A percentile compares a stretch with the other conserved stretches of the same genome.
Evolutionary conservation across 768 basidiomycete genomes (phyloP).

Genomic region (Phylloporus arenicola): DNA sequence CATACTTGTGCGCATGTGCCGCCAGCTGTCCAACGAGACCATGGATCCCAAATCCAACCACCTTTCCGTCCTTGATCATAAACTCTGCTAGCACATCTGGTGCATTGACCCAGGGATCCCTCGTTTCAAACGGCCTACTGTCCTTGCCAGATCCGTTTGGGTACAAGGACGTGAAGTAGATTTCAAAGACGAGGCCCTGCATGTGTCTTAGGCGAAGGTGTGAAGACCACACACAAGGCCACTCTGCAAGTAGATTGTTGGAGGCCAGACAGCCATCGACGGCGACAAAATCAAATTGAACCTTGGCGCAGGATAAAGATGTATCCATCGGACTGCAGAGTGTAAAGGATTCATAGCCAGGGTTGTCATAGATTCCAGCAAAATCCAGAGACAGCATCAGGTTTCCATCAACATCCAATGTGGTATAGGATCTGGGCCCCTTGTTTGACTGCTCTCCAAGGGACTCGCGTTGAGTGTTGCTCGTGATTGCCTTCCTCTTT

Average conservation of each 20-base stretch:
- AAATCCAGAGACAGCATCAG: no score
- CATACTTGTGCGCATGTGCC: constrained; percentile 18
- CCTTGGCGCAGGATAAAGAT: constrained; percentile 19
- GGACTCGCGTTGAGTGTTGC: no score
- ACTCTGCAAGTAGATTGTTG: constrained; percentile 26
- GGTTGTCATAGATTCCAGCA: no score
- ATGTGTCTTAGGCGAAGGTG: constrained; percentile 31
- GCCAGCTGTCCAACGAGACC: constrained; percentile 11
- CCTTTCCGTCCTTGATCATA: constrained; percentile 20
- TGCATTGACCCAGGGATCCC: not conserved
- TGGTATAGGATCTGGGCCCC: no score
- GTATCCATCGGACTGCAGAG: constrained; percentile 30
- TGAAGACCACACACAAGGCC: constrained; percentile 33
- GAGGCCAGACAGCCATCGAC: constrained; percentile 14
- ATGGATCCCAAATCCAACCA: constrained; percentile 28
- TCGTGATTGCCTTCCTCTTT: no score
- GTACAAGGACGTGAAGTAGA: no score
- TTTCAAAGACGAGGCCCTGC: constrained; percentile 17
- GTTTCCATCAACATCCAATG: no score
- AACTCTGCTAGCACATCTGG: constrained; percentile 16
- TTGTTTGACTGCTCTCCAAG: no score
- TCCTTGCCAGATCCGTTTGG: constrained; percentile 37
- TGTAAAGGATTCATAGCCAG: constrained; percentile 35
- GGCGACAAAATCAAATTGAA: constrained; percentile 26
- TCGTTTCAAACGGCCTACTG: constrained; percentile 28